phyloP scores from a whole-genome alignment of 2,329 filamentous ascomycete species.

The Verticillium dahliae region DNA sequence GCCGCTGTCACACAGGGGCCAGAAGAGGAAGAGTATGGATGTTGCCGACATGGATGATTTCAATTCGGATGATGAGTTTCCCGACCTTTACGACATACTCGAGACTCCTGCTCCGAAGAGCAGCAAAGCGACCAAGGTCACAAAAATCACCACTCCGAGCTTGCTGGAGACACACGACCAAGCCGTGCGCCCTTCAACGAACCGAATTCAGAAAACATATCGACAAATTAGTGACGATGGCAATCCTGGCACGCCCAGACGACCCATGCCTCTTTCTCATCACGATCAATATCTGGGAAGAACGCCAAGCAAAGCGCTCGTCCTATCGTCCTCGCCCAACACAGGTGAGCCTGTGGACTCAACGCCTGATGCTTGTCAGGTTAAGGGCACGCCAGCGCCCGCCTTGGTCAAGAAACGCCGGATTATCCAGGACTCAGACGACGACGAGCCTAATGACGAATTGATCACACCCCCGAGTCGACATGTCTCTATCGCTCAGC shows the following conservation, averaged over 20 bases:
- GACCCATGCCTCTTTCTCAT: constrained; percentile 2
- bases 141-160: constrained; percentile 4
- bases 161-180: constrained; percentile 12
- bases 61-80: constrained; percentile 35
- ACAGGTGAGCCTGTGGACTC: not conserved
- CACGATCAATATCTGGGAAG: constrained; percentile 3
- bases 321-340: constrained; percentile 8
- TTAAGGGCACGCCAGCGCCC: not conserved
- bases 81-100: constrained; percentile 45
- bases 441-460: constrained; percentile 48
- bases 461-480: constrained; percentile 34
- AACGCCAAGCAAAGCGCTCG: constrained; percentile 15
- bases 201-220: constrained; percentile 13
- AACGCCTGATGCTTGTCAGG: not conserved
- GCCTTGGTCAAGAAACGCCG: constrained; percentile 13
- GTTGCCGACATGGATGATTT: constrained; percentile 23
- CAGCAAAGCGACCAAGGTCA: constrained; percentile 18
- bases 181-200: constrained; percentile 14
- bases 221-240: constrained; percentile 4
- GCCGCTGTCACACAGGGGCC: constrained; percentile 29
- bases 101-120: constrained; percentile 28
- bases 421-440: constrained; percentile 51
- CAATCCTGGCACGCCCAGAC: constrained; percentile 2
- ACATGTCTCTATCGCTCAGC: constrained; percentile 14
- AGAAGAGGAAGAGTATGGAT: constrained; percentile 47